Conservation (phyloP, 2,329 filamentous ascomycete genomes). For the Fusarium abutilonis region DNA sequence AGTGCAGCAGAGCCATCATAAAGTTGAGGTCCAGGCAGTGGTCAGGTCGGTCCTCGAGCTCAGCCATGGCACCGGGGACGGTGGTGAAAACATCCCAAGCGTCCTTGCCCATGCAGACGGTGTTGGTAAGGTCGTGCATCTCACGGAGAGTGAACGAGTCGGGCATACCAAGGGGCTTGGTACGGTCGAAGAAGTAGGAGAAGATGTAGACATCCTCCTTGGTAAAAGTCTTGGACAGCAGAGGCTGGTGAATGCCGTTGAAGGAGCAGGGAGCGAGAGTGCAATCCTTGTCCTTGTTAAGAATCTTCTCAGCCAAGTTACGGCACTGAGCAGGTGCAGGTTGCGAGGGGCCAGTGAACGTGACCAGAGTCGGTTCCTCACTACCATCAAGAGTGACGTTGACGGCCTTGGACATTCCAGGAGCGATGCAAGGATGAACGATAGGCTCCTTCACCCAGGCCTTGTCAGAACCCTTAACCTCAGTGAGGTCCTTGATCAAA, state of each 20-base stretch:
- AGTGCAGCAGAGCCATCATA: slow-evolving; percentile 91
- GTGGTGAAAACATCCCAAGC: slow-evolving; percentile 84
- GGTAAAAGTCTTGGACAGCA: slow-evolving; percentile 89
- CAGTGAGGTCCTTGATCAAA: slow-evolving; percentile 77
- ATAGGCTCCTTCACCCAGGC: slow-evolving; percentile 77
- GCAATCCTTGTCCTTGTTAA: slow-evolving; percentile 87
- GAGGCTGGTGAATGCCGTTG: slow-evolving; percentile 95
- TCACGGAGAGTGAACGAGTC: slow-evolving; percentile 93
- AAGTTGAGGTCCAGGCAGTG: slow-evolving; percentile 96
- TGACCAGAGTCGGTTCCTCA: slow-evolving; percentile 69
- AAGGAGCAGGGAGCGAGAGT: slow-evolving; percentile 93
- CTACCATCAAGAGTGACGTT: slow-evolving; percentile 76
- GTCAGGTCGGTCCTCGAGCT: slow-evolving; percentile 85
- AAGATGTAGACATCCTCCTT: slow-evolving; percentile 95
- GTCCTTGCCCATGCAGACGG: slow-evolving; percentile 82
- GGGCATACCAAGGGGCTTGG: slow-evolving; percentile 94
- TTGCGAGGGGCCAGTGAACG: slow-evolving; percentile 84
- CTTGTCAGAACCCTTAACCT: slow-evolving; percentile 67
- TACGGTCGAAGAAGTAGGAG: slow-evolving; percentile 98
- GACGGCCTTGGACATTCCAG: slow-evolving; percentile 79
- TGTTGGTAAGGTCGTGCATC: slow-evolving; percentile 83
- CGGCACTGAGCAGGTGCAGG: slow-evolving; percentile 88
- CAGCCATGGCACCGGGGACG: slow-evolving; percentile 79
- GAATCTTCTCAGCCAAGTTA: slow-evolving; percentile 85
- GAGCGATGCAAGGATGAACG: slow-evolving; percentile 85